Evolutionary conservation across 192 early-diverging fungal species (phyloP).

Genomic region (Bifiguratus adelaidae): DNA sequence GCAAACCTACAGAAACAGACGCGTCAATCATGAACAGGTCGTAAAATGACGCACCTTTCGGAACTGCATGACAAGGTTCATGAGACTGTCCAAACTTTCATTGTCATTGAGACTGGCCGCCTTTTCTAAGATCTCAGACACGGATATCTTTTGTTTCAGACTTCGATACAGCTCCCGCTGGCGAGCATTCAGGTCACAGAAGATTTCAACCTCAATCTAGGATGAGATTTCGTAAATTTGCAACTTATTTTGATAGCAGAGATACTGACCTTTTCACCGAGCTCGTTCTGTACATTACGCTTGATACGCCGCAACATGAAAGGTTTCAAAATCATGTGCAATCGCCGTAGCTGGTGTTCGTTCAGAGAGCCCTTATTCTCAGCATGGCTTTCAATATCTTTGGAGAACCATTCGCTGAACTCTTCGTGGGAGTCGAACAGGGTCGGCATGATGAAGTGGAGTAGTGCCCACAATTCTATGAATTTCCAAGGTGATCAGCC

Average conservation of each 20-base stretch:
- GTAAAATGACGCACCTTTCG: constrained; percentile 36
- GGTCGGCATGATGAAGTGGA: constrained; percentile 94
- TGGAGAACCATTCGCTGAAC: constrained; percentile 91
- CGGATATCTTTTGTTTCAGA: constrained; percentile 68
- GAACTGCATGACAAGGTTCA: constrained; percentile 94
- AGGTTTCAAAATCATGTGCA: constrained; percentile 91
- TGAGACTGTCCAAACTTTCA: constrained; percentile 71
- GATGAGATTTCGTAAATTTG: background rate
- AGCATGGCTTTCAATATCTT: constrained; percentile 84
- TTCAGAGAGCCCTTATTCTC: constrained; percentile 75
- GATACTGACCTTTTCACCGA: constrained; percentile 66
- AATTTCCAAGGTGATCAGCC: background rate
- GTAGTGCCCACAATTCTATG: constrained; percentile 78
- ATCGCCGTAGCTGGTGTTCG: constrained; percentile 69
- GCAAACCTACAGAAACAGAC: constrained; percentile 35
- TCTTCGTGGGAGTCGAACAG: constrained; percentile 89
- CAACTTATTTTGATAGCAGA: background rate
- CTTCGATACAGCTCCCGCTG: constrained; percentile 65
- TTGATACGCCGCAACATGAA: constrained; percentile 91
- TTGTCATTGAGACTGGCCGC: constrained; percentile 49
- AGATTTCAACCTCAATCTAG: constrained; percentile 70
- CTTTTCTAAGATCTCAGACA: constrained; percentile 62
- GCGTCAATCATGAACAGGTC: background rate
- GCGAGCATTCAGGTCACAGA: constrained; percentile 64
- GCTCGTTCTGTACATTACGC: constrained; percentile 81